Evolutionary conservation across 2,329 filamentous ascomycete species (phyloP), one percentile per base, ranked within the genome.

Genomic region (Cladobotryum mycophilum): DNA sequence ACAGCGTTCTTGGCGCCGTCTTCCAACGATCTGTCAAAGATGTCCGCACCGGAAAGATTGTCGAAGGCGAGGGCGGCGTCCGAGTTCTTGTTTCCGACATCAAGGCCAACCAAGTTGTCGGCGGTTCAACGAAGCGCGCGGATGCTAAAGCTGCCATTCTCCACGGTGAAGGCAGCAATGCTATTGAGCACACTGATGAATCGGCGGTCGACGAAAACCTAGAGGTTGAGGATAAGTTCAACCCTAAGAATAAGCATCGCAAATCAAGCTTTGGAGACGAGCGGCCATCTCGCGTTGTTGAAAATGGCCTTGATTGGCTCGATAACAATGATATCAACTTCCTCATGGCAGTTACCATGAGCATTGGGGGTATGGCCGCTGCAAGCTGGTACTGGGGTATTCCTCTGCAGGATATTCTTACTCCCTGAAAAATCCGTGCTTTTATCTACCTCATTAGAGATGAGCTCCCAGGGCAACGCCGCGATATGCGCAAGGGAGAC

Each of bases 241-340:
- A 79, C 55, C 61, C 71, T 7, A 69, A 68, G 49, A 70, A 76
- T 58, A 77, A 74, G 65, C 69, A 76, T 51, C 72, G 77, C 41
- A 71, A 68, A 60, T 59, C 76, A 6, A 81, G 74, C 61, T 78
- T 79, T 71, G 70, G 80, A 2, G 71, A 76, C 51, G 70, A 76
- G 50, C 76, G 75, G 60, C 79, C 85, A 53, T 84, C 83, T 47
- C 74, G 86, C 15, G 71, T 82, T 5, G 69, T 85, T 6, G 82
- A 88, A 68, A 86, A 75, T 58, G 89, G 64, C 46, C 75, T 71
- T 80, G 80, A 96, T 64, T 66, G 95, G 54, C 73, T 99, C 51
- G 90, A 95, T 68, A 99, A 99, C 68, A 99, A 99, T 67, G 87
- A 88, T 49, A 90, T 99, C 60, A 99, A 99, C 67, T 81, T 96